These are phyloP conservation scores for Aureobasidium sp. DNA, from an alignment of 2,329 filamentous ascomycete genomes.

Conservation along the genomic window DNA sequence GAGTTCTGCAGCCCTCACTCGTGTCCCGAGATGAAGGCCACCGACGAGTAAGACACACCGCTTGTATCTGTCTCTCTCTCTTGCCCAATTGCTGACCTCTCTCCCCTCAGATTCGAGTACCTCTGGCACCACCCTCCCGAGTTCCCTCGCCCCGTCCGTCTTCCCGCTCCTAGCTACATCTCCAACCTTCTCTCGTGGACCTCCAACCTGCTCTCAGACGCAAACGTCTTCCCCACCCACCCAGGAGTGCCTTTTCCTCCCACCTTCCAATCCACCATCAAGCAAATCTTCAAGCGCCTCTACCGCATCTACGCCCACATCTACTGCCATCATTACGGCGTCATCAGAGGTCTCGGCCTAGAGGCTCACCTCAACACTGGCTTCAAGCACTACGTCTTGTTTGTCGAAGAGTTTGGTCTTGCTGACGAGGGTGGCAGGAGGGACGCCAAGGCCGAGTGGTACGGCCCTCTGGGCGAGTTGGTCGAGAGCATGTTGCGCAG, in stretches of 20 bases:
- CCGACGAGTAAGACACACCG: conserved; percentile 67
- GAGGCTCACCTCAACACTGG: conserved; percentile 97
- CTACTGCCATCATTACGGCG: conserved; percentile 97
- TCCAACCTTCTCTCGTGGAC: conserved; percentile 98
- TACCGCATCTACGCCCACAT: conserved; percentile 97
- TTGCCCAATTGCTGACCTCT: not conserved
- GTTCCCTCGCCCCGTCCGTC: conserved; percentile 94
- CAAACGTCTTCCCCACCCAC: conserved; percentile 71
- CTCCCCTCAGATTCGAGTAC: conserved; percentile 72
- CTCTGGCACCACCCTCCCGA: conserved; percentile 95
- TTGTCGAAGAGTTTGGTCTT: conserved; percentile 92
- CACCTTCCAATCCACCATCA: conserved; percentile 84
- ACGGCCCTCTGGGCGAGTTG: conserved; percentile 88
- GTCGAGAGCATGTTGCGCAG: conserved; percentile 97
- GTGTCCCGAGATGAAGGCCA: conserved; percentile 99
- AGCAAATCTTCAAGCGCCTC: conserved; percentile 99
- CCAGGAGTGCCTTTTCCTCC: conserved; percentile 84
- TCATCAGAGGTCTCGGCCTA: conserved; percentile 87
- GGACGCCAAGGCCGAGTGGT: conserved; percentile 61
- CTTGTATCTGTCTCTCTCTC: not conserved
- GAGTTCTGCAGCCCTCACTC: conserved; percentile 97
- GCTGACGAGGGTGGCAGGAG: conserved; percentile 58
- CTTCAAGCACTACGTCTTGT: conserved; percentile 99
- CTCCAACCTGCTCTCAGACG: conserved; percentile 90
- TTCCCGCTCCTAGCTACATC: conserved; percentile 94